Base-by-base conservation (phyloP, 345 rosid species). In the Eucalyptus erythrocorys region DNA sequence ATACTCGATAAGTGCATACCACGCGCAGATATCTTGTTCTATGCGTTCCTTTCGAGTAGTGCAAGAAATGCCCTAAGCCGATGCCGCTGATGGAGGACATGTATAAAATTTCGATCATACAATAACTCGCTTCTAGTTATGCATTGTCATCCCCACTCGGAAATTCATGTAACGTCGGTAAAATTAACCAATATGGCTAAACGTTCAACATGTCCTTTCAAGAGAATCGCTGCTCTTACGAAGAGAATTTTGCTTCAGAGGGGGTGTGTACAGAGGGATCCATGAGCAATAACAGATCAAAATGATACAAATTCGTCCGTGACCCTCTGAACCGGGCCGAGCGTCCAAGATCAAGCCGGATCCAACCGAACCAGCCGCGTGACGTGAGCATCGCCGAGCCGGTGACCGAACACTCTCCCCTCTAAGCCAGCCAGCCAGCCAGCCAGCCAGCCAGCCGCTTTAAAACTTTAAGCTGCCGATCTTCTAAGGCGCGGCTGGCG, bases 401-500 rank as follows among this genome's bases (percentile, higher is more conserved):
- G 82, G 82, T 37, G 15, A 76, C 82, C 13, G 45, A 37, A 37
- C 27, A 22, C 27, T 40, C 47, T 37, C 47, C 24, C 27, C 82
- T 51, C 9, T 51, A 26, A 51, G 57, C 14, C 82, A 37, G 42
- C 6, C 7, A n/a, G n/a, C n/a, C n/a, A n/a, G n/a, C n/a, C n/a
- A n/a, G n/a, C n/a, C n/a, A 76, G 81, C 81, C 34, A 61, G 76
- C 37, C 15, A 76, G 47, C 14, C 82, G 26, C 82, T 37, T 9
- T 10, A 11, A 40, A 37, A 22, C 68, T 27, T 76, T 9, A 10
- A 37, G 45, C 45, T 47, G 82, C 82, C 82, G 82, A 37, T 64
- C 48, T 32, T 45, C 94, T 94, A 96, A 2, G 92, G 95, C 85
- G 95, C 96, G 61, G 98, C 95, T 12, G 99, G 99, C 53, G 99